Conservation (phyloP, 768 basidiomycete species). For the Amyloporia xantha region DNA sequence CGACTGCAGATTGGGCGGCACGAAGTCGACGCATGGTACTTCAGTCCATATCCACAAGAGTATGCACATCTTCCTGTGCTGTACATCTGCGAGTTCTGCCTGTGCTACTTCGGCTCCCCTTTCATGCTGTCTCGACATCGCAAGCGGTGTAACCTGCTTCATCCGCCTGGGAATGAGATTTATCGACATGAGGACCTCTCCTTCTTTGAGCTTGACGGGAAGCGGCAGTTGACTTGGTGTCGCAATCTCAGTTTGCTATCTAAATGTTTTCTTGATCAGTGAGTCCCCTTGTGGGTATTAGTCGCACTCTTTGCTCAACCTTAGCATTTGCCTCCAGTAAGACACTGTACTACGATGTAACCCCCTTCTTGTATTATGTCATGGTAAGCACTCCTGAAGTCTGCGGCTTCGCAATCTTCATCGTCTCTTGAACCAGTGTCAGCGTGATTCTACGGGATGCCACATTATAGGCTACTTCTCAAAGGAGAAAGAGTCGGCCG, state of each 20-base stretch:
- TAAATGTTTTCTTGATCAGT: constrained; percentile 99
- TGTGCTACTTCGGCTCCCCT: constrained; percentile 84
- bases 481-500: constrained; percentile 97
- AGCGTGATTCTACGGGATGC: constrained; percentile 84
- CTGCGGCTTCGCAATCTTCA: background rate
- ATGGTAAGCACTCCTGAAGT: constrained; percentile 54
- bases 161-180: constrained; percentile 99
- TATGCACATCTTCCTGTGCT: constrained; percentile 93
- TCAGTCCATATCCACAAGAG: constrained; percentile 97
- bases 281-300: constrained; percentile 38
- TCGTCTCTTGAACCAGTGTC: constrained; percentile 39
- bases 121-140: constrained; percentile 93
- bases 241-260: constrained; percentile 93
- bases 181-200: constrained; percentile 97
- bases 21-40: constrained; percentile 99
- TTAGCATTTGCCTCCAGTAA: constrained; percentile 50
- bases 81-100: constrained; percentile 98
- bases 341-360: constrained; percentile 98
- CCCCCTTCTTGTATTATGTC: constrained; percentile 99
- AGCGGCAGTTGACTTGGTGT: constrained; percentile 94
- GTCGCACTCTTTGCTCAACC: constrained; percentile 1
- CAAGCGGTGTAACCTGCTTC: constrained; percentile 80
- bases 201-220: constrained; percentile 97
- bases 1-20: constrained; percentile 92
- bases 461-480: constrained; percentile 98